phyloP scores from a whole-genome alignment of 768 basidiomycete species.

The Crepidotus variabilis region DNA sequence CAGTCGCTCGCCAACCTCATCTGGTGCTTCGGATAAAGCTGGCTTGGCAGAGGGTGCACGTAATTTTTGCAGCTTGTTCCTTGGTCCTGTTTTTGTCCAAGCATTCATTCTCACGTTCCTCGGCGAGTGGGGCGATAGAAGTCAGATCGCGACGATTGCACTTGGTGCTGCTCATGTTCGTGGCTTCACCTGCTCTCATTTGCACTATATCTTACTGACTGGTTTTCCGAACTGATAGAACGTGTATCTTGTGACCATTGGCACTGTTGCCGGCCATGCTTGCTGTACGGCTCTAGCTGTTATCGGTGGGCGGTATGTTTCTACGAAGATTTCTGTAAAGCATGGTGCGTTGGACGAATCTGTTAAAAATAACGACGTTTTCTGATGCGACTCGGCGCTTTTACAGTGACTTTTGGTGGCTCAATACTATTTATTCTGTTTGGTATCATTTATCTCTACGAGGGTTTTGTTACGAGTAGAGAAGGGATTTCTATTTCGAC shows the following conservation, averaged over 20 bases:
- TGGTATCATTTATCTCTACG: constrained; percentile 72
- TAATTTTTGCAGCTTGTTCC: constrained; percentile 76
- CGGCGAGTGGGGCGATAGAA: constrained; percentile 99
- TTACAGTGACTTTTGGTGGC: constrained; percentile 82
- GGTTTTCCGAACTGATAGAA: constrained; percentile 49
- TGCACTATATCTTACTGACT: neutral
- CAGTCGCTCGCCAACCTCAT: constrained; percentile 4
- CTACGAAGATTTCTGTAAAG: constrained; percentile 93
- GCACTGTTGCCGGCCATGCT: constrained; percentile 86
- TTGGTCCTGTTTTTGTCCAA: constrained; percentile 95
- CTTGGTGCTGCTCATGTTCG: constrained; percentile 90
- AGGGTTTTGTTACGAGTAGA: constrained; percentile 39
- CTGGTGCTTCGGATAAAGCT: constrained; percentile 16
- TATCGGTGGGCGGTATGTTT: constrained; percentile 88
- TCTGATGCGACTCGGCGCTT: neutral
- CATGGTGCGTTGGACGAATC: constrained; percentile 56
- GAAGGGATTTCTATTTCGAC: neutral
- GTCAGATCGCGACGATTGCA: constrained; percentile 96
- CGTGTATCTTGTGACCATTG: constrained; percentile 85
- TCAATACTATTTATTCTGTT: constrained; percentile 80
- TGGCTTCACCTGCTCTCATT: constrained; percentile 4
- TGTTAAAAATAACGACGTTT: neutral
- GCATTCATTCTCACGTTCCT: constrained; percentile 93
- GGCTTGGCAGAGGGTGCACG: constrained; percentile 57
- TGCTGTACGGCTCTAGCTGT: constrained; percentile 88